Percentiles rank a stretch among this genome's conserved stretches.
Evolutionary conservation across 305 asterid species (phyloP).

Genomic region (Ajuga reptans): DNA sequence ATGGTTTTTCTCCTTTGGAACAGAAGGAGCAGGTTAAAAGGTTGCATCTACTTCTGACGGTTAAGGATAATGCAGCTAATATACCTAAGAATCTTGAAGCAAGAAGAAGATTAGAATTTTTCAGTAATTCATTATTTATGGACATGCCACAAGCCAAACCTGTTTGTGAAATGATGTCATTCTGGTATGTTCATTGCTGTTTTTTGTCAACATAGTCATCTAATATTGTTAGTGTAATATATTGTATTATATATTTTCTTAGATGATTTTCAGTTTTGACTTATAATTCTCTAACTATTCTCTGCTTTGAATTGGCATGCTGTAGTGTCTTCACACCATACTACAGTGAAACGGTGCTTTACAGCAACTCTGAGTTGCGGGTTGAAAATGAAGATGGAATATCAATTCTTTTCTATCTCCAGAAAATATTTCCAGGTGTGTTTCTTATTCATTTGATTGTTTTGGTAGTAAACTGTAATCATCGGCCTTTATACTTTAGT

Average conservation of each 20-base stretch:
- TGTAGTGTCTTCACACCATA: constrained; percentile 97
- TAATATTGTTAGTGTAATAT: neutral
- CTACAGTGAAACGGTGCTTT: constrained; percentile 97
- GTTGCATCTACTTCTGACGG: constrained; percentile 90
- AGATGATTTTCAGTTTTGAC: constrained; percentile 16
- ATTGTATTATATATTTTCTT: neutral
- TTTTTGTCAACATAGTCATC: neutral
- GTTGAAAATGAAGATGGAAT: constrained; percentile 97
- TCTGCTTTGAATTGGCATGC: constrained; percentile 25
- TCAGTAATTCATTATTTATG: constrained; percentile 89
- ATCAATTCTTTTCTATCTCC: constrained; percentile 88
- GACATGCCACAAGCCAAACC: constrained; percentile 91
- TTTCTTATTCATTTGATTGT: constrained; percentile 9
- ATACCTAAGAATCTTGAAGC: constrained; percentile 99
- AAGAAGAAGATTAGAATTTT: constrained; percentile 83
- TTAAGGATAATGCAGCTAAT: constrained; percentile 89
- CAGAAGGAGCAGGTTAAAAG: constrained; percentile 98
- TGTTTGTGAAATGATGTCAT: constrained; percentile 85
- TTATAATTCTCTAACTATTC: constrained; percentile 24
- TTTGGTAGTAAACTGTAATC: neutral
- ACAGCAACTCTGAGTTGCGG: constrained; percentile 84
- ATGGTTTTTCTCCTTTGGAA: constrained; percentile 10
- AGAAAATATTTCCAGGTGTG: constrained; percentile 92
- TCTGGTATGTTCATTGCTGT: constrained; percentile 47
- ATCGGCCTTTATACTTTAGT: constrained; percentile 10